Conservation (phyloP, 352 stramenopile genomes). For the Albugo laibachii region DNA sequence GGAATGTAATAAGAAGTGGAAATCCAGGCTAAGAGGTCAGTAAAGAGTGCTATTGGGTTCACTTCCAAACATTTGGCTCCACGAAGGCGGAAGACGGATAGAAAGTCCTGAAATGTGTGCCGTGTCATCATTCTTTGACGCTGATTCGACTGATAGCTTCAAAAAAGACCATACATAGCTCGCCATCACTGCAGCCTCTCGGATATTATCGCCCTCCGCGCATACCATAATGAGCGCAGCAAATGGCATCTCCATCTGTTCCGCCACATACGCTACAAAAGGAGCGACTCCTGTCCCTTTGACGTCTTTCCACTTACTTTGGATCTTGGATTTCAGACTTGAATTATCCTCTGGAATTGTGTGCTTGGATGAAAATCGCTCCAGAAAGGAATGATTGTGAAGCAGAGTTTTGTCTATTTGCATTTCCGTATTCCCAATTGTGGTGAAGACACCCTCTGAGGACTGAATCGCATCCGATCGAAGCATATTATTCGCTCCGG, state of each 20-base stretch:
- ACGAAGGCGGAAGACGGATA: conserved; percentile 32
- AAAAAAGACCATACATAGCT: conserved; percentile 29
- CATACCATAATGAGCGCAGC: conserved; percentile 47
- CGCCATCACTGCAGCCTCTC: conserved; percentile 32
- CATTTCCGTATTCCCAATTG: too few relatives aligned
- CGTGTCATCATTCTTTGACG: not conserved
- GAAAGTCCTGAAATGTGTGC: conserved; percentile 8
- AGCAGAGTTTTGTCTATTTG: too few relatives aligned
- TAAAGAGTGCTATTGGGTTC: conserved; percentile 7
- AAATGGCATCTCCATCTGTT: conserved; percentile 16
- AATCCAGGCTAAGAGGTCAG: too few relatives aligned
- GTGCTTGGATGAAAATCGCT: too few relatives aligned
- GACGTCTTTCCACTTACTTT: conserved; percentile 15
- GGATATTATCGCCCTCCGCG: conserved; percentile 64
- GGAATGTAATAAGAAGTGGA: too few relatives aligned
- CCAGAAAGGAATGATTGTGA: too few relatives aligned
- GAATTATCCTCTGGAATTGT: too few relatives aligned
- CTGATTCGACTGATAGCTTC: conserved; percentile 6
- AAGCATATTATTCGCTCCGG: conserved; percentile 63
- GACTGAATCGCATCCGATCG: conserved; percentile 14
- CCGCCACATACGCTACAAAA: conserved; percentile 21
- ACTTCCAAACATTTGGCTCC: conserved; percentile 43
- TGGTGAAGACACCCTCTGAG: too few relatives aligned
- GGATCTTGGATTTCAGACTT: too few relatives aligned
- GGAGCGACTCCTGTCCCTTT: conserved; percentile 38